A percentile compares a stretch with the other conserved stretches of the same genome.
Conservation (phyloP, 2,329 filamentous ascomycete genomes). For the Hirsutella rhossiliensis region DNA sequence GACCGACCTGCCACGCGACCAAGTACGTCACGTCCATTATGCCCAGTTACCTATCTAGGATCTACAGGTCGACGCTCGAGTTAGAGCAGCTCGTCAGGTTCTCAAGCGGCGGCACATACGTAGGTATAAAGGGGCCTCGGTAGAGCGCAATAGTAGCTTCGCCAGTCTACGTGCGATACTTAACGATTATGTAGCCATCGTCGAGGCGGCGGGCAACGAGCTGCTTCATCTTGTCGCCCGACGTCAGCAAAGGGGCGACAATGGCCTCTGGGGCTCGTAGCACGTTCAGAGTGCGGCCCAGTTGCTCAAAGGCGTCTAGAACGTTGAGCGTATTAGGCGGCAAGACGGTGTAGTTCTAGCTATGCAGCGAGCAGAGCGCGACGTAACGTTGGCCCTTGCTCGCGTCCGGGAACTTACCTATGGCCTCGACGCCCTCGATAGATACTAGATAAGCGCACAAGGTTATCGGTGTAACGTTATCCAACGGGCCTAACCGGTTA, state of each 20-base stretch:
- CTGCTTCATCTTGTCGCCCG: background rate
- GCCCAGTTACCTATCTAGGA: conserved; percentile 23
- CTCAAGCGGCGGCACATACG: conserved; percentile 4
- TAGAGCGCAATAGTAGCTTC: conserved; percentile 24
- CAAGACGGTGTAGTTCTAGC: conserved; percentile 26
- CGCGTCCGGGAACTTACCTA: conserved; percentile 7
- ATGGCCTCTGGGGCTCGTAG: conserved; percentile 3
- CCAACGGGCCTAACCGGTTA: conserved; percentile 18
- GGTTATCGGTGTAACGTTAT: conserved; percentile 11
- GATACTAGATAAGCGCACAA: conserved; percentile 24
- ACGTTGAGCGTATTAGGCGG: conserved; percentile 22
- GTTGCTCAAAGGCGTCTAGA: conserved; percentile 14
- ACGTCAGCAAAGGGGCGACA: background rate
- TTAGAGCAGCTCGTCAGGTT: conserved; percentile 14
- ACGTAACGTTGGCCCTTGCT: conserved; percentile 9
- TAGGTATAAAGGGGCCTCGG: conserved; percentile 25
- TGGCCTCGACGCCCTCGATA: conserved; percentile 21
- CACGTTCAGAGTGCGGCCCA: conserved; percentile 8
- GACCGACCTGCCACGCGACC: conserved; percentile 29
- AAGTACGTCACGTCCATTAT: conserved; percentile 33
- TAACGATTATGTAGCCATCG: conserved; percentile 26
- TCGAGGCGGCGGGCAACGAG: conserved; percentile 9
- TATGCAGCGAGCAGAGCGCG: conserved; percentile 22
- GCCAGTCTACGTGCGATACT: conserved; percentile 24
- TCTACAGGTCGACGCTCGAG: conserved; percentile 21